Conservation (phyloP, 1,284 basidiomycete genomes). For the Athelia psychrophila region DNA sequence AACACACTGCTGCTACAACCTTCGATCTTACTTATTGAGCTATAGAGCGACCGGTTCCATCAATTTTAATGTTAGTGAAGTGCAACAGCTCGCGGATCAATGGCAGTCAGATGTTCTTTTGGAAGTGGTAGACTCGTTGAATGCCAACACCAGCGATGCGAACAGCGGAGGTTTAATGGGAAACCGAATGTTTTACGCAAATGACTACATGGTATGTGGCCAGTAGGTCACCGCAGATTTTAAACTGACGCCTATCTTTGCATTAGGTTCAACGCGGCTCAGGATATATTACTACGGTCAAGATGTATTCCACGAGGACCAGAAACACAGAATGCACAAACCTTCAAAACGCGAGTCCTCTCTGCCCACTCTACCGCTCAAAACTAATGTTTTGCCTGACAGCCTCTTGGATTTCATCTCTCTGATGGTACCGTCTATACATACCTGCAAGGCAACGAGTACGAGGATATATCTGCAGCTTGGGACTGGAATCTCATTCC, state of each 20-base stretch:
- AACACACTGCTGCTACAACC: neutral
- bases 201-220: conserved; percentile 60
- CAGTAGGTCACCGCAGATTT: conserved; percentile 2
- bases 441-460: conserved; percentile 62
- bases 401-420: conserved; percentile 66
- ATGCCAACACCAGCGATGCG: conserved; percentile 42
- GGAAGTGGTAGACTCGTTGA: conserved; percentile 35
- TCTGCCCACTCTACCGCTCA: neutral
- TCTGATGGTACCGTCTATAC: conserved; percentile 64
- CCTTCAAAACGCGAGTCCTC: conserved; percentile 42
- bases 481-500: conserved; percentile 78
- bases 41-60: conserved; percentile 52
- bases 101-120: conserved; percentile 47
- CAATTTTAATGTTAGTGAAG: conserved; percentile 53
- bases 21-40: neutral
- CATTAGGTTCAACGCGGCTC: conserved; percentile 55
- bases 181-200: conserved; percentile 64
- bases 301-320: conserved; percentile 63
- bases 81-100: conserved; percentile 45
- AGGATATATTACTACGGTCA: conserved; percentile 57
- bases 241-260: neutral
- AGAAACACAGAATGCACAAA: conserved; percentile 66
- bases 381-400: neutral
- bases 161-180: conserved; percentile 45
- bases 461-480: conserved; percentile 62